Conservation (phyloP, 208 protist species). For the Trypanosomatidae sp. region DNA sequence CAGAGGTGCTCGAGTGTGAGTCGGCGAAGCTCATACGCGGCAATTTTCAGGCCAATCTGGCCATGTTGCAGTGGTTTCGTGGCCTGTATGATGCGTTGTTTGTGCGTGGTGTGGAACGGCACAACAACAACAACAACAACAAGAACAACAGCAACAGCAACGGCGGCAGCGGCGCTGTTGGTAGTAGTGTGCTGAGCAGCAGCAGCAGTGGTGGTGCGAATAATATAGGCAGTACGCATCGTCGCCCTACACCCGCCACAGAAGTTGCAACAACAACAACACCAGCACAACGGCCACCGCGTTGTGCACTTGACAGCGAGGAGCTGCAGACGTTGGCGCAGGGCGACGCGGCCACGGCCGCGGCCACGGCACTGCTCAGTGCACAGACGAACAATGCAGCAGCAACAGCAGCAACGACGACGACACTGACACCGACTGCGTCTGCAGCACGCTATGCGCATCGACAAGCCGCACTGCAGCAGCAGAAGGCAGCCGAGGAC, state of each 20-base stretch:
- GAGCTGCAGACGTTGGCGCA: constrained; percentile 1
- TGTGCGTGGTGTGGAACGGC: constrained; percentile 16
- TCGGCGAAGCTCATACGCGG: constrained; percentile 87
- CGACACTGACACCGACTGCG: constrained; percentile 3
- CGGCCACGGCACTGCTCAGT: constrained; percentile 5
- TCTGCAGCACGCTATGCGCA: not conserved
- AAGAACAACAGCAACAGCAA: not conserved
- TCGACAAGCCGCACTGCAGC: too few species aligned
- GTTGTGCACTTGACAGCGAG: too few species aligned
- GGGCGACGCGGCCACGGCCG: constrained; percentile 4
- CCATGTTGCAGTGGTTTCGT: constrained; percentile 96
- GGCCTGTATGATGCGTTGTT: constrained; percentile 33
- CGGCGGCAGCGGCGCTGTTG: not conserved
- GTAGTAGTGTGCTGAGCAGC: not conserved
- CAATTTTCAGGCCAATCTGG: constrained; percentile 95
- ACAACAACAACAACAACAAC: not conserved
- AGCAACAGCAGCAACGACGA: constrained; percentile 1
- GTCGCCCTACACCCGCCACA: not conserved
- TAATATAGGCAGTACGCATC: not conserved
- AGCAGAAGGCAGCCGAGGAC: too few species aligned
- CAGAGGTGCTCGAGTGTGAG: constrained; percentile 58
- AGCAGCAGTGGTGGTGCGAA: not conserved
- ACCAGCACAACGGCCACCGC: not conserved
- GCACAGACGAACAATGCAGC: too few species aligned
- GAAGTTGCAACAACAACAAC: not conserved